Conservation (phyloP, 495 filamentous ascomycete species). For the Letharia lupina region DNA sequence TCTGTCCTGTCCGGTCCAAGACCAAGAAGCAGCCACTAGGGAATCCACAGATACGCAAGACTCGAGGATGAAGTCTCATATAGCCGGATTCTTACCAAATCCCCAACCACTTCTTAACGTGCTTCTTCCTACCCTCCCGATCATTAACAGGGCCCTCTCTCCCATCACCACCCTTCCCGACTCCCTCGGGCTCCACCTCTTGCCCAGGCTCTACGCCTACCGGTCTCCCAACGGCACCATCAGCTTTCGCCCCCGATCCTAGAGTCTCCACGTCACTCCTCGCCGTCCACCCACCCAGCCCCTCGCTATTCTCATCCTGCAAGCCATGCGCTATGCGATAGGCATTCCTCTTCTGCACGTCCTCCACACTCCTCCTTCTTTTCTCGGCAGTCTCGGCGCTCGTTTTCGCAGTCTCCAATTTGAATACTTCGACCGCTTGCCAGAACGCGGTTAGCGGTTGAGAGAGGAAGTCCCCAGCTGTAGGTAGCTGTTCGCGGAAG, state of each 20-base stretch:
- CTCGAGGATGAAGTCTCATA: not conserved
- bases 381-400: constrained; percentile 55
- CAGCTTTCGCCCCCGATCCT: constrained; percentile 25
- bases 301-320: constrained; percentile 40
- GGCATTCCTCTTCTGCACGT: constrained; percentile 67
- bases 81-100: constrained; percentile 40
- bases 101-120: constrained; percentile 55
- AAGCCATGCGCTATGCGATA: constrained; percentile 79
- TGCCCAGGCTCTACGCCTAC: constrained; percentile 22
- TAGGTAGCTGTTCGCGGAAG: constrained; percentile 45
- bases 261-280: constrained; percentile 32
- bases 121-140: constrained; percentile 41
- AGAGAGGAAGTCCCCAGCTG: constrained; percentile 34
- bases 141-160: constrained; percentile 29
- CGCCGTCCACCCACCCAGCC: constrained; percentile 37
- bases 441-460: constrained; percentile 55
- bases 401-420: constrained; percentile 57
- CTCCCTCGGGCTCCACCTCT: constrained; percentile 19
- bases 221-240: constrained; percentile 21
- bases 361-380: constrained; percentile 58
- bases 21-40: not conserved
- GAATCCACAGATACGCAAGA: not conserved
- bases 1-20: not conserved
- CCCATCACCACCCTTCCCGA: constrained; percentile 7
- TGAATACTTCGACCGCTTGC: constrained; percentile 55